Conservation (phyloP, 257 asterid genomes). For the Solanum tarijense region DNA sequence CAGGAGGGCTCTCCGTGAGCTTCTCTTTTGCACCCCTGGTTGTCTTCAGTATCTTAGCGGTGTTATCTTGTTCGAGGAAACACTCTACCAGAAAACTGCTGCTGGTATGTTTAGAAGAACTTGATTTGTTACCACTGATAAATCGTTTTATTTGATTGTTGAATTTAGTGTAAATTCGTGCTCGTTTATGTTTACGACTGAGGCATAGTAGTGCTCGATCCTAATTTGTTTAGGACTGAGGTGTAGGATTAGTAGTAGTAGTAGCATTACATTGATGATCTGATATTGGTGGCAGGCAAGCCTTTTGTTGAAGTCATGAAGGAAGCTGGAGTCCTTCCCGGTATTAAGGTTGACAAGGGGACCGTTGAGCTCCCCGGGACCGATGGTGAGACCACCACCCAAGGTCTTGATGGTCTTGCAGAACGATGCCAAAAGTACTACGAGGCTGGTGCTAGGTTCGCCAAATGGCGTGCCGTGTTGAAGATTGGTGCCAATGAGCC, state of each 20-base stretch:
- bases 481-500: conserved; percentile 52
- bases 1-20: conserved; percentile 26
- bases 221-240: not conserved
- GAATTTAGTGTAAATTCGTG: not conserved
- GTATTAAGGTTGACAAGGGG: conserved; percentile 65
- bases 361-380: conserved; percentile 57
- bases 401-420: conserved; percentile 52
- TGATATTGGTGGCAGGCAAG: conserved; percentile 26
- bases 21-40: conserved; percentile 25
- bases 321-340: conserved; percentile 52
- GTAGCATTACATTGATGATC: not conserved
- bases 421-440: conserved; percentile 50
- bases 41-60: conserved; percentile 21
- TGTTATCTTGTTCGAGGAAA: conserved; percentile 27
- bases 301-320: conserved; percentile 51
- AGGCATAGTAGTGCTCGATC: not conserved
- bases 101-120: conserved; percentile 7
- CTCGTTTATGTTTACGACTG: not conserved
- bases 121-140: not conserved
- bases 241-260: not conserved
- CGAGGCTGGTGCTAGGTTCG: conserved; percentile 48
- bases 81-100: conserved; percentile 30
- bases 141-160: not conserved
- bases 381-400: conserved; percentile 55
- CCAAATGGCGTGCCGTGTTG: conserved; percentile 60